Percentiles rank a stretch among this genome's conserved stretches.
phyloP scores from a whole-genome alignment of 2,329 filamentous ascomycete species.

The Trichocomaceae sp. region DNA sequence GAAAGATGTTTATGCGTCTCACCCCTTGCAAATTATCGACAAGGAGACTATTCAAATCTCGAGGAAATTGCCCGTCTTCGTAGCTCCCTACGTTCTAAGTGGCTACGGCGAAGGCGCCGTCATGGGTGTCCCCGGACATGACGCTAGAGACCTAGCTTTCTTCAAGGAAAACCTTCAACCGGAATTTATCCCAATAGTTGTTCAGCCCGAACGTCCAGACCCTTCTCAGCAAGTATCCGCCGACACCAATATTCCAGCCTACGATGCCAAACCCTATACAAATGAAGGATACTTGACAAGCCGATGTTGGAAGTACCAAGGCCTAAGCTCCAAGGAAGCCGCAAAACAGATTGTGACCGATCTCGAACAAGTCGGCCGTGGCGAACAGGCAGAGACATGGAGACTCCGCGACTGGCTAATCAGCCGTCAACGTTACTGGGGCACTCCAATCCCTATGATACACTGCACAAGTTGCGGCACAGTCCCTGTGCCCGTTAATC shows the following conservation, averaged over 20 bases:
- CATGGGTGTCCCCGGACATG: slow-evolving; percentile 87
- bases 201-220: slow-evolving; percentile 35
- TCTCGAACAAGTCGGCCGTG: slow-evolving; percentile 49
- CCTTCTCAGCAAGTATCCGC: neutral
- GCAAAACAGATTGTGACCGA: slow-evolving; percentile 53
- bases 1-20: slow-evolving; percentile 54
- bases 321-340: slow-evolving; percentile 57
- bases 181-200: slow-evolving; percentile 57
- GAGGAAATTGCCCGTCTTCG: slow-evolving; percentile 63
- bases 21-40: slow-evolving; percentile 56
- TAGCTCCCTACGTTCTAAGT: slow-evolving; percentile 76
- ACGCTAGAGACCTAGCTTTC: slow-evolving; percentile 69
- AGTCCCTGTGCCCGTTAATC: slow-evolving; percentile 67
- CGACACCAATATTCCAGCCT: slow-evolving; percentile 21
- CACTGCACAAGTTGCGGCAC: slow-evolving; percentile 72
- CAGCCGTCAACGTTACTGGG: slow-evolving; percentile 90
- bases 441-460: slow-evolving; percentile 79
- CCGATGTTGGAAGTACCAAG: slow-evolving; percentile 58
- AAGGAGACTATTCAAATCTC: slow-evolving; percentile 37
- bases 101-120: slow-evolving; percentile 83
- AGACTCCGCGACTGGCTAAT: slow-evolving; percentile 83
- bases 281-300: slow-evolving; percentile 62
- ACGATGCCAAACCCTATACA: slow-evolving; percentile 51
- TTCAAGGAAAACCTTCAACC: slow-evolving; percentile 64
- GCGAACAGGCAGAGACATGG: slow-evolving; percentile 64